Evolutionary conservation across 805 yeast species (phyloP), one percentile per base, ranked within the genome.

Genomic region (Wickerhamiella shivajii): DNA sequence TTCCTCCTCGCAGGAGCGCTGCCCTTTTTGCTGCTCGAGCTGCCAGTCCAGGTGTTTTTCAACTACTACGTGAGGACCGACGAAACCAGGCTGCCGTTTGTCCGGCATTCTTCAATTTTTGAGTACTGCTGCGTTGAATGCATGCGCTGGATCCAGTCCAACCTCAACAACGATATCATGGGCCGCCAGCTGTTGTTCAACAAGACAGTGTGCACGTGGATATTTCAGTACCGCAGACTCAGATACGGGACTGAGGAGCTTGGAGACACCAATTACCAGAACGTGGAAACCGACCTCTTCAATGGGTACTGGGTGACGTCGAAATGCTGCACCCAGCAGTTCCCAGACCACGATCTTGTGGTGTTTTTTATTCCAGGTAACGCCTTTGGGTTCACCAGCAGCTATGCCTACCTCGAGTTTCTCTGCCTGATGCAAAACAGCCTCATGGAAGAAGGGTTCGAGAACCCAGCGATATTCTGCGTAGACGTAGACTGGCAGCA

Each of bases 371-470:
- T 67, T 10, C 71, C 67, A 6, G 70, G 71, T 10, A 37, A 38
- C 17, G 18, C 33, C 15, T 28, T 39, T 18, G 53, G 57, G 2
- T 34, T 59, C 24, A 43, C 56, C n/a, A 51, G 60, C 1, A 60
- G 64, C 2, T 59, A 59, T 40, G 55, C 61, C 37, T 67, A 66
- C 39, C 36, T 57, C 9, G 74, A 69, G 44, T 69, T 56, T 42
- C 38, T 67, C 24, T 51, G 59, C 27, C 50, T 64, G 3, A 41
- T 66, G 28, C 54, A 61, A 17, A 56, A 60, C 2, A 49, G 62
- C 13, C 50, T 69, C 21, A 53, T 60, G 18, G 50, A 61, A 32
- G 69, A 65, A 41, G 74, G 74, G 1, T 68, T 69, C 41, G 38
- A 46, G 16, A 65, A 61, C 40, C 74, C 75, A 1, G 61, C 57